Evolutionary conservation across 2,329 filamentous ascomycete genomes (phyloP).

Genomic region (Colletotrichum eleusines): DNA sequence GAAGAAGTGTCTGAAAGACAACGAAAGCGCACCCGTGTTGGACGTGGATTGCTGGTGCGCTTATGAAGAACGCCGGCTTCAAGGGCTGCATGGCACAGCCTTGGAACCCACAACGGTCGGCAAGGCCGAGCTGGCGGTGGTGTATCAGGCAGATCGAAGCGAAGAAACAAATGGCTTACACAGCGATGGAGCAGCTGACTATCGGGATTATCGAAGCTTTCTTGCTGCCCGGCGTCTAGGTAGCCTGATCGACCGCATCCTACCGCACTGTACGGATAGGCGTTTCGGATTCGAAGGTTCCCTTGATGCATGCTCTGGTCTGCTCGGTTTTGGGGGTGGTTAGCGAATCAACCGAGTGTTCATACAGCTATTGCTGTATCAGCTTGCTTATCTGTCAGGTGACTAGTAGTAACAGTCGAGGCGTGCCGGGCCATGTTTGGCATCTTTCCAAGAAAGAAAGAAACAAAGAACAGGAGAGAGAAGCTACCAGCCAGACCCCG

Average conservation of each 20-base stretch:
- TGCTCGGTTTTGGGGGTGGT: background rate
- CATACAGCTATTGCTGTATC: slow-evolving; percentile 8
- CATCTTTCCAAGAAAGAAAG: background rate
- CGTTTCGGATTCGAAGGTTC: slow-evolving; percentile 5
- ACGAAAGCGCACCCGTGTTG: background rate
- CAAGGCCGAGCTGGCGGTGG: background rate
- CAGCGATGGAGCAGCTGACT: background rate
- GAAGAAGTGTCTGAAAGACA: slow-evolving; percentile 22
- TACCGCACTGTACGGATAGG: slow-evolving; percentile 1
- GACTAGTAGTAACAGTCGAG: slow-evolving; percentile 36
- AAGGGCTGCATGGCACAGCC: slow-evolving; percentile 31
- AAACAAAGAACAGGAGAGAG: background rate
- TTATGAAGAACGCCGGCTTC: slow-evolving; percentile 31
- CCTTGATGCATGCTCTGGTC: background rate
- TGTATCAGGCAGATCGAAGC: background rate
- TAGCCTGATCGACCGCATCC: background rate
- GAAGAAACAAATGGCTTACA: background rate
- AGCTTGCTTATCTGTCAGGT: slow-evolving; percentile 12
- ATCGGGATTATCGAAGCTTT: slow-evolving; percentile 26
- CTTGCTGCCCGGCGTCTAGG: background rate
- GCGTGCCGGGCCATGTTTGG: slow-evolving; percentile 13
- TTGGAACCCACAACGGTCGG: slow-evolving; percentile 1
- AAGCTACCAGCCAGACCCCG: background rate
- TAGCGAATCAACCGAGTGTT: background rate
- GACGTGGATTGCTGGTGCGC: slow-evolving; percentile 13